Base-by-base conservation (phyloP, 148 eudicot species). In the Simmondsia chinensis region DNA sequence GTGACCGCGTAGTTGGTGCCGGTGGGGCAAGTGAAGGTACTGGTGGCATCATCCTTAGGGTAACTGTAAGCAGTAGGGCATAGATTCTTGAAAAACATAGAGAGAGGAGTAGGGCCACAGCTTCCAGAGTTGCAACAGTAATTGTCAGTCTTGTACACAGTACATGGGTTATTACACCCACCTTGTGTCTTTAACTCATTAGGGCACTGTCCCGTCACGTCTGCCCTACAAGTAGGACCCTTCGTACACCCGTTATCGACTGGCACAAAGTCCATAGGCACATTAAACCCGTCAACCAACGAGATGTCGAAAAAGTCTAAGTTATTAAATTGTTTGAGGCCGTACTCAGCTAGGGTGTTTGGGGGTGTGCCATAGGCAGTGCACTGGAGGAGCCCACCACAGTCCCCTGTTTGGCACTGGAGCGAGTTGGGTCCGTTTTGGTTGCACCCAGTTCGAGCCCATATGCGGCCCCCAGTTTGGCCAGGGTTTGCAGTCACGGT, bases 11-110 rank as follows among this genome's bases (percentile, higher is more conserved):
- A 74, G 33, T 67, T 68, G 11, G 75, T 40, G 0, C 75, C 72
- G 1, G 52, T 20, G 3, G 75, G 72, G 33, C 85, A 78, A 11
- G 72, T 78, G 10, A 55, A 75, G 0, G 23, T 35, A 43, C 79
- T 75, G 0, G 69, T 60, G 1, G 12, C 27, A 46, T 75, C 87
- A 66, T 75, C 83, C 13, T 61, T 33, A 7, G 76, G 70, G 39
- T 75, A 70, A 29, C 73, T 74, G 18, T 65, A 69, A 37, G 80
- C 69, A 54, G 32, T 34, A 0, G 76, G 73, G 23, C 81, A 75
- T 50, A 28, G 30, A 6, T 26, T 33, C 66, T 75, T 75, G 14
- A 75, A 75, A 21, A 50, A 73, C 61, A 19, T 56, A 0, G 79
- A 68, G 9, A 16, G 64, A 4, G 25, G 21, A 1, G 76, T 71